Conservation (phyloP, 495 filamentous ascomycete genomes). For the Apiosordaria backusii region DNA sequence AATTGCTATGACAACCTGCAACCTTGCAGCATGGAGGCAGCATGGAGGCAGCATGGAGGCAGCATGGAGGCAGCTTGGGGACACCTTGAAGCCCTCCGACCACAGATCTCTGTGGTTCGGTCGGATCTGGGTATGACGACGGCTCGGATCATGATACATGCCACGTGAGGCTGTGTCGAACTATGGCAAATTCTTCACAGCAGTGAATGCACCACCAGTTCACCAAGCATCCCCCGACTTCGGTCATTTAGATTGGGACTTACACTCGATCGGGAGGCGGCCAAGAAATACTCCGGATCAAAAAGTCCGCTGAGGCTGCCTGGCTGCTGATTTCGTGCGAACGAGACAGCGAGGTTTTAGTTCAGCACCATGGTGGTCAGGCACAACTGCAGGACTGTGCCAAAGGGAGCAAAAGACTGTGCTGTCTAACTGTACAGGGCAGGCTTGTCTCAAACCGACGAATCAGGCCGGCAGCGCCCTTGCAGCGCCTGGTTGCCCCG, state of each 20-base stretch:
- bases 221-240: neutral
- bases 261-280: neutral
- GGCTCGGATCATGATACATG: neutral
- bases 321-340: neutral
- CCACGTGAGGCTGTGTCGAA: neutral
- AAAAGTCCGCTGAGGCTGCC: neutral
- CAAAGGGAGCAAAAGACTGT: too few species aligned
- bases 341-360: neutral
- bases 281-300: neutral
- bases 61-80: too few species aligned
- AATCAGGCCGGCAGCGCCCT: neutral
- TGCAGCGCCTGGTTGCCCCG: slow-evolving; percentile 5
- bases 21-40: too few species aligned
- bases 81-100: neutral
- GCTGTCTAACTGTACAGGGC: neutral
- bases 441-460: slow-evolving; percentile 5
- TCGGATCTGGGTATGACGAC: neutral
- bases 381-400: neutral
- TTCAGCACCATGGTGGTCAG: neutral
- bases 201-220: neutral
- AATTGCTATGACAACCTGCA: too few species aligned
- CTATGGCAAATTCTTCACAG: neutral
- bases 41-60: too few species aligned
- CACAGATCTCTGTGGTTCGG: neutral
- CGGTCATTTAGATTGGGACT: neutral